Conservation (phyloP, 768 basidiomycete genomes). For the Roridomyces roridus region DNA sequence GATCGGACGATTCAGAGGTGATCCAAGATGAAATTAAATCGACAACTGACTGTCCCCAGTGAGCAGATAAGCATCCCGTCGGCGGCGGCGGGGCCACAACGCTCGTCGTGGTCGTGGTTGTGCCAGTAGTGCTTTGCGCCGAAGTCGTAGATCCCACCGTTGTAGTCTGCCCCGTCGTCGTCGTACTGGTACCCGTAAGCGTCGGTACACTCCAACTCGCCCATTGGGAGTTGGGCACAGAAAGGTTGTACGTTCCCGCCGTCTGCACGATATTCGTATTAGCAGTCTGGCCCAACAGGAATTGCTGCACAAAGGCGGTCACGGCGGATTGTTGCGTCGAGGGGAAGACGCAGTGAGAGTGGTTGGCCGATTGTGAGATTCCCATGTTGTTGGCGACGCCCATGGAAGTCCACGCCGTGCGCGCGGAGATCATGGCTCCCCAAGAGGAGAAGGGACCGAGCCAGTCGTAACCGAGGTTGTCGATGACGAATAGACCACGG, state of each 20-base stretch:
- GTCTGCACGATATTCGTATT: conserved; percentile 55
- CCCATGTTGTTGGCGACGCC: conserved; percentile 55
- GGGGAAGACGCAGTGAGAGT: conserved; percentile 63
- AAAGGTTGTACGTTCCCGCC: conserved; percentile 36
- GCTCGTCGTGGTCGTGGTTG: no score
- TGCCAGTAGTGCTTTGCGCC: no score
- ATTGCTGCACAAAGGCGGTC: conserved; percentile 61
- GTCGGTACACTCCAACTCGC: conserved; percentile 18
- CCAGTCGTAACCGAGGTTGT: conserved; percentile 64
- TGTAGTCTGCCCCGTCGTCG: no score
- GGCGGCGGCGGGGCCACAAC: not conserved
- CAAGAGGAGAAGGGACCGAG: conserved; percentile 55
- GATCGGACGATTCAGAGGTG: not conserved
- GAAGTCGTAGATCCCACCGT: no score
- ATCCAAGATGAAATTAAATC: not conserved
- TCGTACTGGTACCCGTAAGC: no score
- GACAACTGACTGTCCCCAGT: conserved; percentile 11
- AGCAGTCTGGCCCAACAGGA: conserved; percentile 52
- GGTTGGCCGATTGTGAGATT: conserved; percentile 59
- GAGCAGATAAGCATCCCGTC: conserved; percentile 3
- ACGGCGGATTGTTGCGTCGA: conserved; percentile 48
- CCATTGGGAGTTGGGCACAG: conserved; percentile 16
- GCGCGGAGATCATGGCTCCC: conserved; percentile 59
- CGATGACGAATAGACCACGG: conserved; percentile 56
- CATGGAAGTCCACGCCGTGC: conserved; percentile 56